phyloP scores from a whole-genome alignment of 257 asterid species.

The Ophiorrhiza pumila region DNA sequence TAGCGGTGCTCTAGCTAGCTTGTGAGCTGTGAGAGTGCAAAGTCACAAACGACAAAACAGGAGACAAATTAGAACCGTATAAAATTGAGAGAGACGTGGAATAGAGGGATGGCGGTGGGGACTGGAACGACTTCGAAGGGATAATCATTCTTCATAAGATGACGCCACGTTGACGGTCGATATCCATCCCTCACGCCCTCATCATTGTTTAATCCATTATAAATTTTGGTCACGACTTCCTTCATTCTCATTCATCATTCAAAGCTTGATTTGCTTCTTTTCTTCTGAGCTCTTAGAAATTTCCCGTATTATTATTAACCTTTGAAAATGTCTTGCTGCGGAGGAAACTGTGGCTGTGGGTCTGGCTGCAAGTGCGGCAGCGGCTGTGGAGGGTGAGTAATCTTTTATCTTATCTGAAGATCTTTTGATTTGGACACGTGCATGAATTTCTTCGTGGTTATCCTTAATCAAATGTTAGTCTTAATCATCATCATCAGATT shows the following conservation, averaged over 20 bases:
- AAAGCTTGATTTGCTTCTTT: too few species aligned
- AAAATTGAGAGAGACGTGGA: constrained; percentile 33
- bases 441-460: not conserved
- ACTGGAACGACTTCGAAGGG: constrained; percentile 27
- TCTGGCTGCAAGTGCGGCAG: constrained; percentile 65
- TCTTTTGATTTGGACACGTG: not conserved
- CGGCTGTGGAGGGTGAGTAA: constrained; percentile 55
- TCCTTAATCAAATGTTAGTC: too few species aligned
- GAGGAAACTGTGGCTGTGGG: constrained; percentile 71
- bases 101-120: not conserved
- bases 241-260: not conserved
- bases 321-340: constrained; percentile 72
- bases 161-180: constrained; percentile 50
- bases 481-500: too few species aligned
- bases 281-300: too few species aligned
- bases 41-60: not conserved
- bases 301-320: too few species aligned
- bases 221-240: constrained; percentile 18
- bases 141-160: constrained; percentile 16
- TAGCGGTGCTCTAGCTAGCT: not conserved
- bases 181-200: not conserved
- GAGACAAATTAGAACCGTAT: constrained; percentile 2
- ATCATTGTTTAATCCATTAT: constrained; percentile 26
- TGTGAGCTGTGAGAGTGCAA: not conserved
- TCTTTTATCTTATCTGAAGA: not conserved